Evolutionary conservation across 352 stramenopile species (phyloP), one percentile per base, ranked within the genome.

Genomic region (Phytophthora pinifolia): DNA sequence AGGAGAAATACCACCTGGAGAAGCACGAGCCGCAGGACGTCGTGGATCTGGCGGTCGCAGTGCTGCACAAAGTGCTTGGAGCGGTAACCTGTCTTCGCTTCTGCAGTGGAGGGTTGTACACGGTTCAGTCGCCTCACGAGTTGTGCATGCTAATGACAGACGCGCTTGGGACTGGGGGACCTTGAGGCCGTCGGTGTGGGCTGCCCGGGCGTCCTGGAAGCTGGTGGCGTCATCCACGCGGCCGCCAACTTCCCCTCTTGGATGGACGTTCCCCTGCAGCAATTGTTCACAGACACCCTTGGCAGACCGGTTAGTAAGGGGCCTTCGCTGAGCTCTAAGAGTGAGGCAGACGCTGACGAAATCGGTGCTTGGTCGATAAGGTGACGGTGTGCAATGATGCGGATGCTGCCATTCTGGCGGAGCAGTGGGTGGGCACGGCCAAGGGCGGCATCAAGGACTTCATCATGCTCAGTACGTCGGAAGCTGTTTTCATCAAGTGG

Each of bases 341-440:
- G 44, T 31, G 8, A 2, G 14, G 7, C 4, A 41, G 10, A 20
- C 37, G 17, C 20, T 62, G 34, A 51, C n/a, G 4, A 14, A 29
- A 13, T 32, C 48, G 9, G 4, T 50, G 22, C 34, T 17, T 54
- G 50, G 22, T 43, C 25, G 9, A n/a, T 6, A 29, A 84, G 55
- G 70, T 85, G 1, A 62, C 60, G 2, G 30, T 94, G 27, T 86
- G 75, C 55, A 94, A 94, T 22, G 84, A 94, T 41, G 84, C 84
- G 3, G 84, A 94, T 51, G 84, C 84, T 9, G 84, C 84, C 52
- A 83, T 92, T 42, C 49, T 90, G 44, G 84, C 84, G 8, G 84
- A 94, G 58, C 71, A 89, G 44, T 94, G 82, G 84, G 75, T 92
- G 22, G 84, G 84, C 46, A 77, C 65, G 6, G 84, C 84, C 9